These are phyloP conservation scores for Pythium phragmiticola DNA, from an alignment of 352 stramenopile species.

Conservation along the genomic window DNA sequence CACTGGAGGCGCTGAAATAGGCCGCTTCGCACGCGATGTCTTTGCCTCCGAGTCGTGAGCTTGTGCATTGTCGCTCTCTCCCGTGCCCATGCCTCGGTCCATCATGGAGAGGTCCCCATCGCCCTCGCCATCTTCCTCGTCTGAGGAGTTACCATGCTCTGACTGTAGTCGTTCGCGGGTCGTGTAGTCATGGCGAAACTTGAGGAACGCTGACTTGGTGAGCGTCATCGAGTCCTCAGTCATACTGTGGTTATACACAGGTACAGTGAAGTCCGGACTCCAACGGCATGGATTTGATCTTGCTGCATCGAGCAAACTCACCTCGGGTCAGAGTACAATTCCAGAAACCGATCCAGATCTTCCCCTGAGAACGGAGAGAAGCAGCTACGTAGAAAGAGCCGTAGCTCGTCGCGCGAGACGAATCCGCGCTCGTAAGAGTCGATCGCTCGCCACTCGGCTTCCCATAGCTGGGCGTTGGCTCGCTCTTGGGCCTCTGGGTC, in stretches of 20 bases:
- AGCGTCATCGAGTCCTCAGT: constrained; percentile 35
- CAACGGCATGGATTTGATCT: not conserved
- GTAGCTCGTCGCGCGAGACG: constrained; percentile 44
- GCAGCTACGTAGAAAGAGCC: constrained; percentile 48
- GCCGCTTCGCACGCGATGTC: constrained; percentile 3
- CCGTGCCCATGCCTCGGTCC: not conserved
- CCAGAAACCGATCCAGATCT: constrained; percentile 55
- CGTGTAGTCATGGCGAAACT: constrained; percentile 53
- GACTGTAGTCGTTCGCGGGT: constrained; percentile 30
- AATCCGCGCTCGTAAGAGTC: constrained; percentile 47
- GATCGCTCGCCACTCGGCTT: constrained; percentile 56
- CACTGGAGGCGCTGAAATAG: not conserved
- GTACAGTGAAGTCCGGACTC: not conserved
- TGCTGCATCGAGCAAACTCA: constrained; percentile 7
- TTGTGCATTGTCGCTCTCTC: not conserved
- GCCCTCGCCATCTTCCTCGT: constrained; percentile 28
- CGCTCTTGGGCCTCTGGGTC: constrained; percentile 53
- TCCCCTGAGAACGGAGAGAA: constrained; percentile 35
- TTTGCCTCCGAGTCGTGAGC: constrained; percentile 4
- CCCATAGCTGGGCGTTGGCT: constrained; percentile 34
- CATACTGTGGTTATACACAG: constrained; percentile 8
- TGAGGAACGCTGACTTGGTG: constrained; percentile 47
- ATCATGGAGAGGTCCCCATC: not conserved
- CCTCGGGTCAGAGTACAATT: constrained; percentile 44
- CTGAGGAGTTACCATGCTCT: constrained; percentile 36